Conservation (phyloP, 2,329 filamentous ascomycete species). For the Exophiala oligosperma region DNA sequence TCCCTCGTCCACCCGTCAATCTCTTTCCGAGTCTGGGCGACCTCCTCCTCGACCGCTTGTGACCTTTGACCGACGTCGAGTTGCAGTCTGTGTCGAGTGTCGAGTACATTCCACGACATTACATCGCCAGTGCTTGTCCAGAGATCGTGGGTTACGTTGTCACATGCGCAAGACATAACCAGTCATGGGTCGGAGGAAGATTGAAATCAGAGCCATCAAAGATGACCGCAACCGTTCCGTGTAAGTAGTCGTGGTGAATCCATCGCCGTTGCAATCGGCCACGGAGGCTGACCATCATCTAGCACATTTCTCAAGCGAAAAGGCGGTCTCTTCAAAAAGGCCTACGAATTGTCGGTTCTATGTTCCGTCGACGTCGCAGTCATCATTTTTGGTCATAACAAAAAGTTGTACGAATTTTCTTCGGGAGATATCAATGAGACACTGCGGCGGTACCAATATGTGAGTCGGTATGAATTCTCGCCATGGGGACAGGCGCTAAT, state of each 20-base stretch:
- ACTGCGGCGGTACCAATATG: conserved; percentile 84
- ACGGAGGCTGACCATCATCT: conserved; percentile 18
- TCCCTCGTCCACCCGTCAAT: conserved; percentile 8
- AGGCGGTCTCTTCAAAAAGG: conserved; percentile 98
- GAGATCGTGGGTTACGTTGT: not conserved
- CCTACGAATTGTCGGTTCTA: conserved; percentile 94
- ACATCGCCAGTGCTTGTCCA: not conserved
- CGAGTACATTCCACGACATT: not conserved
- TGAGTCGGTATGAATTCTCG: conserved; percentile 50
- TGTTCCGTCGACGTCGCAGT: conserved; percentile 98
- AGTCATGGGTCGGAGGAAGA: conserved; percentile 95
- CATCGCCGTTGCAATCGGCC: not conserved
- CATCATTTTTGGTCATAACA: conserved; percentile 98
- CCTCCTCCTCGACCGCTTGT: conserved; percentile 4
- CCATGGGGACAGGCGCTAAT: conserved; percentile 9
- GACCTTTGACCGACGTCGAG: not conserved
- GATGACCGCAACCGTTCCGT: conserved; percentile 97
- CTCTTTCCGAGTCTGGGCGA: not conserved
- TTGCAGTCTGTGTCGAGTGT: not conserved
- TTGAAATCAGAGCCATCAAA: conserved; percentile 99
- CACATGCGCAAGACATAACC: conserved; percentile 14
- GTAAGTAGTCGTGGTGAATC: conserved; percentile 59
- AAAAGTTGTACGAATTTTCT: conserved; percentile 98
- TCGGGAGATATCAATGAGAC: conserved; percentile 91
- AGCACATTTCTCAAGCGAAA: conserved; percentile 99